Base-by-base conservation (phyloP, 805 yeast genomes). In the Lipomyces spencermartinsiae region DNA sequence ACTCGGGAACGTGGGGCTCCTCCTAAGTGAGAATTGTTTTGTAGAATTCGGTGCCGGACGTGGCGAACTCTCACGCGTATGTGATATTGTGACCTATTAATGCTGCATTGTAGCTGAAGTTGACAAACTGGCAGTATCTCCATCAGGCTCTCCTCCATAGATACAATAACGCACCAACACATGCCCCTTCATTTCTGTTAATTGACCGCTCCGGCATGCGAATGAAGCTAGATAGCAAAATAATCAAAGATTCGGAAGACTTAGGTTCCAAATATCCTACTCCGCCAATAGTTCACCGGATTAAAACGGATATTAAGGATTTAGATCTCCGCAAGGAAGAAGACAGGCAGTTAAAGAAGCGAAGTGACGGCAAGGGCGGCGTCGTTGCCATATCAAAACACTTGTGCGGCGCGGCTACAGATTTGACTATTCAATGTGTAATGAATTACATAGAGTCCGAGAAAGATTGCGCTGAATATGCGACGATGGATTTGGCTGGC, bases 371-470 rank as follows among this genome's bases (percentile, higher is more conserved):
- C 46, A 63, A 25, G 8, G 34, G 60, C 5, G 33, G 56, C 9
- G 12, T 75, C 3, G 59, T 89, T 8, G 92, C 88, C 1, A 86
- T 93, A 2, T 92, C 97, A 4, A 93, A 93, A 77, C 98, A 93
- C 79, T 79, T 93, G 46, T 93, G 98, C 79, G 98, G 98, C 4
- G 96, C 90, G 2, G 98, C 98, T 0, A 93, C 97, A 0, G 98
- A 93, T 76, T 80, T 93, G 61, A 90, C 97, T 0, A 78, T 93
- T 33, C 82, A 87, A 72, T 89, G 92, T 78, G 76, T 92, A 1
- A 68, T 83, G 58, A 84, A 84, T 25, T 59, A 67, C 35, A 64
- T 56, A 9, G 61, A 31, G 25, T 10, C n/a, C 46, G n/a, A 22
- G 14, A 35, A 8, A n/a, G 9, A 31, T 22, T 6, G n/a, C 16